Base-by-base conservation (phyloP, 331 rosid genomes). In the Saraca asoca region DNA sequence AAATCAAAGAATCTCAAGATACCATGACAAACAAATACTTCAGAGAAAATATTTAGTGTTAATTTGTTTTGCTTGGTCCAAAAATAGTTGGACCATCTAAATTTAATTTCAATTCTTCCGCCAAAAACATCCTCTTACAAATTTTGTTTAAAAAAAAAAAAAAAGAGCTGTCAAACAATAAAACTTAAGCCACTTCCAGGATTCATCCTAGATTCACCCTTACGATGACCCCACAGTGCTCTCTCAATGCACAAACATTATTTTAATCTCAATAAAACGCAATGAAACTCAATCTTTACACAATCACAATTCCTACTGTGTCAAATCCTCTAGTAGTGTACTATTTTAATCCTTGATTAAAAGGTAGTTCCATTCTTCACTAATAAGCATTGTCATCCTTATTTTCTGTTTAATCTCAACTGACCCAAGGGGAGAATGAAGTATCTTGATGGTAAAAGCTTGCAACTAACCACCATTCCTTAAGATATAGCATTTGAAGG, bases 1-100 rank as follows among this genome's bases (percentile, higher is more conserved):
- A 37, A 39, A 72, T 50, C 31, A 55, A 67, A 69, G 62, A 66
- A 53, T 41, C 59, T 42, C 43, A 51, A 58, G 68, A 73, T 39
- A 11, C 46, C 57, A 35, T 41, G n/a, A 58, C 12, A 7, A 59
- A 51, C 49, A 66, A 50, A 33, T 34, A 56, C 15, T 49, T 51
- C 14, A 52, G 20, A 31, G 24, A 67, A n/a, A 44, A 44, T 10
- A 38, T 41, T 37, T 49, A 48, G 69, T 51, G 31, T 24, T 24
- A 55, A 16, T 24, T 24, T 20, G 69, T 49, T 75, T 62, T 59
- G 31, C 16, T 17, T 43, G 0, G 7, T 38, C 69, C 44, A 51
- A 42, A 24, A 53, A 66, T 24, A 2, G 46, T 50, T 46, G 48
- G 42, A 24, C 14, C 11, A 6, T 14, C n/a, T 13, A 34, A 51